Conservation (phyloP, 805 yeast genomes). For the Brettanomyces naardenensis region DNA sequence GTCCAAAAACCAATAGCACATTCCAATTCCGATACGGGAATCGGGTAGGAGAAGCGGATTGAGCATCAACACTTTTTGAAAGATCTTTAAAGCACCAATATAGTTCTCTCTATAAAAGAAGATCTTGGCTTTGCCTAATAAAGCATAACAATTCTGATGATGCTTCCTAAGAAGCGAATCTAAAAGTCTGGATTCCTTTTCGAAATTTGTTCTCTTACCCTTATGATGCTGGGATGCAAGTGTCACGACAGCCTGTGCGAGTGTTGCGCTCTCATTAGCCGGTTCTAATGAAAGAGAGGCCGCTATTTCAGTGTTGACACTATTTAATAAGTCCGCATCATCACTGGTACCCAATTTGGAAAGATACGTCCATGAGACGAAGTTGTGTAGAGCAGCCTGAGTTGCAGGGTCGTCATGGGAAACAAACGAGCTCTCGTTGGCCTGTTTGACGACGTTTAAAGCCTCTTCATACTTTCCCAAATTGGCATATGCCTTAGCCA, state of each 20-base stretch:
- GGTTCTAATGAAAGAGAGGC: constrained; percentile 41
- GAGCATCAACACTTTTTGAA: constrained; percentile 71
- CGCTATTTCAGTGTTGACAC: constrained; percentile 27
- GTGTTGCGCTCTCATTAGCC: constrained; percentile 38
- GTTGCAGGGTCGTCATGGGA: constrained; percentile 32
- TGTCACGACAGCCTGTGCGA: constrained; percentile 60
- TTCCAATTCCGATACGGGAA: constrained; percentile 90
- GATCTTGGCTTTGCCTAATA: constrained; percentile 79
- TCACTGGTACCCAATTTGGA: constrained; percentile 4
- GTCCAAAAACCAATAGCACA: constrained; percentile 85
- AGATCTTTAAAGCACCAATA: constrained; percentile 64
- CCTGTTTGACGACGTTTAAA: constrained; percentile 51
- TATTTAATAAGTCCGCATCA: constrained; percentile 17
- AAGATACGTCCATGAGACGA: constrained; percentile 67
- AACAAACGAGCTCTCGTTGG: constrained; percentile 33
- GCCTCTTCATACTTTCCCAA: constrained; percentile 55
- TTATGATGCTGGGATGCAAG: constrained; percentile 60
- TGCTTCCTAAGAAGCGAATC: constrained; percentile 52
- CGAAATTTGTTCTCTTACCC: constrained; percentile 52
- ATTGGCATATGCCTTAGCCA: constrained; percentile 74
- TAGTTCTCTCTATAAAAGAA: constrained; percentile 67
- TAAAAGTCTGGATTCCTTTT: constrained; percentile 61
- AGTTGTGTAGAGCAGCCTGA: constrained; percentile 47
- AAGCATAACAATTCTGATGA: constrained; percentile 62
- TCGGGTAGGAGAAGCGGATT: constrained; percentile 82